Conservation (phyloP, 257 asterid species). For the Nicotiana noctiflora region DNA sequence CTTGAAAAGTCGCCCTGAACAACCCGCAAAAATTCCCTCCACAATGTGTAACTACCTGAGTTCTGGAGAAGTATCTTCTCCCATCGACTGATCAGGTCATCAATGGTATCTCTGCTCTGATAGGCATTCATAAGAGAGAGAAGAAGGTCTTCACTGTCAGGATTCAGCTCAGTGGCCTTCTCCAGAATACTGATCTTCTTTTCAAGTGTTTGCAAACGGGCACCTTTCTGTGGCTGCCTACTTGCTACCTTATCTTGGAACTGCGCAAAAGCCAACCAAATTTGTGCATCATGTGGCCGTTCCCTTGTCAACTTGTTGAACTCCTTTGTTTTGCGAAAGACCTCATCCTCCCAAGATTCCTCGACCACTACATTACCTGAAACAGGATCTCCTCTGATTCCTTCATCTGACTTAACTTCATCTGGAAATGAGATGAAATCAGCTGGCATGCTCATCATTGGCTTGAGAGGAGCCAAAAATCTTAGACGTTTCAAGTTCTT, state of each 20-base stretch:
- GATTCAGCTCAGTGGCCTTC: conserved; percentile 85
- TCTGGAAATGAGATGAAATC: conserved; percentile 57
- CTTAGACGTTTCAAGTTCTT: conserved; percentile 71
- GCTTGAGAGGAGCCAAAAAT: conserved; percentile 44
- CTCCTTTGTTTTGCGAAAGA: conserved; percentile 71
- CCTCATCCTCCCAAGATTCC: conserved; percentile 96
- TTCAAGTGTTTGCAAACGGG: conserved; percentile 89
- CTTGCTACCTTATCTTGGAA: conserved; percentile 92
- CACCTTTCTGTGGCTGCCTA: conserved; percentile 84
- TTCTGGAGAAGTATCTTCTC: conserved; percentile 63
- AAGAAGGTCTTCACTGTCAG: conserved; percentile 79
- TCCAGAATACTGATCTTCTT: conserved; percentile 93
- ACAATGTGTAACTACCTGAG: conserved; percentile 78
- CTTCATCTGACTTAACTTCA: conserved; percentile 26
- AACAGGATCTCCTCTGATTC: conserved; percentile 18
- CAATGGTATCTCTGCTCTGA: conserved; percentile 67
- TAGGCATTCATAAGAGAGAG: conserved; percentile 85
- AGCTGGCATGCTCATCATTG: conserved; percentile 20
- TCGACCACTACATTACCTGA: conserved; percentile 41
- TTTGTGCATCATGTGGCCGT: conserved; percentile 68
- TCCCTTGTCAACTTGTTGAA: conserved; percentile 84
- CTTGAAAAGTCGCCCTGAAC: conserved; percentile 87
- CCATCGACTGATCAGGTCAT: conserved; percentile 76
- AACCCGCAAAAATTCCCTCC: conserved; percentile 85
- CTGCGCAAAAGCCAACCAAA: conserved; percentile 76